These are phyloP conservation scores for Amanita pseudoporphyria DNA, from an alignment of 768 basidiomycete species.

Conservation along the genomic window DNA sequence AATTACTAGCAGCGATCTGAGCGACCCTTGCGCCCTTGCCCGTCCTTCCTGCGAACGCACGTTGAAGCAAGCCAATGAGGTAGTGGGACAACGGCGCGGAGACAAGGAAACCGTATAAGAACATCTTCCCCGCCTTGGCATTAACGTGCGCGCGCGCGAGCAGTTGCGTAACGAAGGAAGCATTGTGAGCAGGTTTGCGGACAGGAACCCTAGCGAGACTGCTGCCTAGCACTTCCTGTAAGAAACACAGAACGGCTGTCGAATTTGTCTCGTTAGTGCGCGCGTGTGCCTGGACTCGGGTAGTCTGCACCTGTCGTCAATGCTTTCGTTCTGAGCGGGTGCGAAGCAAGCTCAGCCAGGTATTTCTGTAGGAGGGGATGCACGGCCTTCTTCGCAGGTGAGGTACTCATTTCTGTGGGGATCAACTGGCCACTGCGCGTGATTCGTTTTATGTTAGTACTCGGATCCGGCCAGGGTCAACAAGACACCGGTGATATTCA, in stretches of 20 bases:
- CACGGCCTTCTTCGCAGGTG: slow-evolving; percentile 16
- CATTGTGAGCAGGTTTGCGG: slow-evolving; percentile 39
- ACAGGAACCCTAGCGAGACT: slow-evolving; percentile 55
- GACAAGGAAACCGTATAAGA: slow-evolving; percentile 70
- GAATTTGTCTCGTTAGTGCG: neutral
- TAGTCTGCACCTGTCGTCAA: slow-evolving; percentile 51
- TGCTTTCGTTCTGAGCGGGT: slow-evolving; percentile 77
- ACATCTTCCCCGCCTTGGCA: slow-evolving; percentile 74
- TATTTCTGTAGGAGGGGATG: slow-evolving; percentile 59
- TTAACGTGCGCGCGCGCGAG: slow-evolving; percentile 54
- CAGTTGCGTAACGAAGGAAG: slow-evolving; percentile 38
- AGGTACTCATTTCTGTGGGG: slow-evolving; percentile 28
- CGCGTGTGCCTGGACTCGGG: neutral
- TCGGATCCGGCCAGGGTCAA: too few species aligned
- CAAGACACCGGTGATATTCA: too few species aligned
- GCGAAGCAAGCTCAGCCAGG: slow-evolving; percentile 50
- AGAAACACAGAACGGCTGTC: slow-evolving; percentile 44
- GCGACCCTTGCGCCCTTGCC: slow-evolving; percentile 51
- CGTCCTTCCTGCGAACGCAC: slow-evolving; percentile 66
- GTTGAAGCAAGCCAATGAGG: slow-evolving; percentile 66
- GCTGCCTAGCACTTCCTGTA: slow-evolving; percentile 78
- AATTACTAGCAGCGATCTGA: slow-evolving; percentile 68
- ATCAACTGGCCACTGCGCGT: too few species aligned
- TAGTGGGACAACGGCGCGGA: slow-evolving; percentile 76
- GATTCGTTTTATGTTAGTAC: too few species aligned